Base-by-base conservation (phyloP, 306 rosid species). In the Casuarina cunninghamiana region DNA sequence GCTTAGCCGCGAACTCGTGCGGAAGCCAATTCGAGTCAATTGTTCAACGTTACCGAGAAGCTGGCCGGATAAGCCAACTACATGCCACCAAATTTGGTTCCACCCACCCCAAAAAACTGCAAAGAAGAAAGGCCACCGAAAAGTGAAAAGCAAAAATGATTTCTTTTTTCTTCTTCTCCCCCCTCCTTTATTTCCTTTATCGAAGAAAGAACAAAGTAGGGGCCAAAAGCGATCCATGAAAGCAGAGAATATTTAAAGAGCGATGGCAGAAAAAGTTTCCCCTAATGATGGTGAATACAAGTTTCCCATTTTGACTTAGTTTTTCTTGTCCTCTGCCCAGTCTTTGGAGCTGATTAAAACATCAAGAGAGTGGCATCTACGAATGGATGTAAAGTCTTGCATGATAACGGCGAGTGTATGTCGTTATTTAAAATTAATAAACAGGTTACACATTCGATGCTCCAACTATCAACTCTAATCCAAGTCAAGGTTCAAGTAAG, bases 151-250 rank as follows among this genome's bases (percentile, higher is more conserved):
- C 17, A 1, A 26, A 16, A 32, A 43, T 1, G 32, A 15, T 72
- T 46, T 26, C 1, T 53, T 6, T 67, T 61, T 16, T 44, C 46
- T 6, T 13, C 13, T 48, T 50, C 44, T 6, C 3, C 32, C n/a
- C 3, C 32, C n/a, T 73, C 32, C 35, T 12, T 1, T 48, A 2
- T 11, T 53, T 35, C 17, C 10, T 72, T 61, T n/a, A 0, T 32
- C 58, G 65, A 35, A 26, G 26, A 72, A 63, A 53, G 10, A 42
- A 44, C 43, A 53, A 37, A 69, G 75, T 45, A 21, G 78, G 81
- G 5, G 13, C 77, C 71, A 19, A 76, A 72, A 63, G 65, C n/a
- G 50, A 7, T 32, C 44, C 9, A 1, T 13, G 5, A 17, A 4
- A 8, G 1, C 6, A 32, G 15, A 57, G 10, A 21, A 17, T 2